Evolutionary conservation across 352 stramenopile species (phyloP).

Genomic region (Phytophthora kernoviae): DNA sequence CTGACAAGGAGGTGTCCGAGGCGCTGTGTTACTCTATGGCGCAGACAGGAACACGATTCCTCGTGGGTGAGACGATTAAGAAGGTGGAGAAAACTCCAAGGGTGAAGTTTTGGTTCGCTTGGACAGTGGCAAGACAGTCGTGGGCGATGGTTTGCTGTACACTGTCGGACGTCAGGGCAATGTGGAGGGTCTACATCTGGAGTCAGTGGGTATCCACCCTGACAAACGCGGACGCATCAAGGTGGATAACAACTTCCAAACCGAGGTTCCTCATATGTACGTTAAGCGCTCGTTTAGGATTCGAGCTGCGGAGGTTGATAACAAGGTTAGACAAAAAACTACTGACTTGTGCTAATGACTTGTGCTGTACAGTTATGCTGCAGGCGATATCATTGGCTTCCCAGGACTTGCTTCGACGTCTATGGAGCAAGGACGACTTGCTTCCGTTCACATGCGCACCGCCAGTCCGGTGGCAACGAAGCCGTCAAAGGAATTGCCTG

Average conservation of each 20-base stretch:
- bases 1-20: slow-evolving; percentile 87
- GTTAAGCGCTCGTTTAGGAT: slow-evolving; percentile 4
- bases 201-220: slow-evolving; percentile 72
- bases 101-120: slow-evolving; percentile 81
- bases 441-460: slow-evolving; percentile 89
- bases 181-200: slow-evolving; percentile 83
- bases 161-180: slow-evolving; percentile 88
- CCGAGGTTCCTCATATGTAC: slow-evolving; percentile 85
- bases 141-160: slow-evolving; percentile 86
- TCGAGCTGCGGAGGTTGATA: no score
- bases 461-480: slow-evolving; percentile 66
- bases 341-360: slow-evolving; percentile 4
- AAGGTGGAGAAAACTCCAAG: slow-evolving; percentile 65
- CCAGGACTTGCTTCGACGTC: slow-evolving; percentile 89
- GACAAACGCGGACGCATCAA: slow-evolving; percentile 87
- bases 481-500: slow-evolving; percentile 47
- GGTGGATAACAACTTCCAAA: slow-evolving; percentile 91
- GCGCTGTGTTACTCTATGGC: slow-evolving; percentile 90
- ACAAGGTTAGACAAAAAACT: slow-evolving; percentile 1
- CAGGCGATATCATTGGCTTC: slow-evolving; percentile 90
- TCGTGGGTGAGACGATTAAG: slow-evolving; percentile 81
- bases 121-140: slow-evolving; percentile 86
- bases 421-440: slow-evolving; percentile 90
- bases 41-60: slow-evolving; percentile 87
- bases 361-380: slow-evolving; percentile 72